Evolutionary conservation across 306 rosid species (phyloP), one percentile per base, ranked within the genome.

Genomic region (Prunus mongolica): DNA sequence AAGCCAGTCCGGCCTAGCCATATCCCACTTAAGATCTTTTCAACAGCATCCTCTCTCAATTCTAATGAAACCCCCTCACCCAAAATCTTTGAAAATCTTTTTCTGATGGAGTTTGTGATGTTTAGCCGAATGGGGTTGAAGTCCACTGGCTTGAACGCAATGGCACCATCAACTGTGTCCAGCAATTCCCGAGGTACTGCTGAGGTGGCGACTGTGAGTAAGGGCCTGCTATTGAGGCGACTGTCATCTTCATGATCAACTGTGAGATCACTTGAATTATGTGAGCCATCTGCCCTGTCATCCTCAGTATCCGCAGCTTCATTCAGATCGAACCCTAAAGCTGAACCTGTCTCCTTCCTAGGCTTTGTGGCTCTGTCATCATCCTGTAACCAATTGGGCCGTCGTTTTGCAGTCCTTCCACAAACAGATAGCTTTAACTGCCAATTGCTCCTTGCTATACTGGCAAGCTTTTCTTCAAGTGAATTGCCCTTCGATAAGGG

Each of bases 251-350:
- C 97, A 38, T 88, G 93, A 22, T 93, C 99, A 9, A 85, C 77
- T 3, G 99, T 93, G 64, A 92, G 86, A 73, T 92, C 99, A 61
- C 99, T 96, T 46, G 98, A 96, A 86, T 89, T 93, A 65, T 71
- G 84, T n/a, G 98, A 96, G 1, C 98, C 97, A 46, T 95, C 97
- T 57, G 89, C 83, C 27, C 87, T 85, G 68, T 89, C 93, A 2
- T 87, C 91, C 76, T 89, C 97, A 22, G 61, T 83, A 66, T 80
- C 79, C 1, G 94, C 97, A 58, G 93, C 76, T 86, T 93, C 94
- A 56, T 96, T 96, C 11, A 96, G 90, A 89, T 96, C 98, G 32
- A 96, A 96, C 13, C 87, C 78, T 78, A 92, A 69, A 24, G 85
- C 84, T 4, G 85, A 74, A 78, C 71, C 69, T 3, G 60, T 27